Conservation (phyloP, 2,329 filamentous ascomycete genomes). For the Colletotrichum ledebouriae region DNA sequence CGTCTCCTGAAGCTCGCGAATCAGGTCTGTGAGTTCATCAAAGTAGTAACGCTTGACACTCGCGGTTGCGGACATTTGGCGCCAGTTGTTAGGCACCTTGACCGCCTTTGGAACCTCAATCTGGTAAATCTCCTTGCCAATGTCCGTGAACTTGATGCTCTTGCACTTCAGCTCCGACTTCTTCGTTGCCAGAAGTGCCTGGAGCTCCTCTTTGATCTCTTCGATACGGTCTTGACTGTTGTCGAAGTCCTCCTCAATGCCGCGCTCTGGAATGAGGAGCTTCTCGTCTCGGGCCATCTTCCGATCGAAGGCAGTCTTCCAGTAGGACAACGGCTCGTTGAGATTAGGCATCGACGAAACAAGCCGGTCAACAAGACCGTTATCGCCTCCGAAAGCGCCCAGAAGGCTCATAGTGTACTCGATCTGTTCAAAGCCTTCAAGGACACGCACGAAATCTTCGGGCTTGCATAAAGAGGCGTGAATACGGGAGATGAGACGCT, state of each 20-base stretch:
- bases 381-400: constrained; percentile 78
- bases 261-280: constrained; percentile 85
- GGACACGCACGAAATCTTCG: constrained; percentile 91
- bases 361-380: constrained; percentile 87
- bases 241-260: constrained; percentile 94
- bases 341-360: constrained; percentile 90
- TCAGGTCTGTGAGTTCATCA: constrained; percentile 82
- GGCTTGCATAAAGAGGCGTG: constrained; percentile 92
- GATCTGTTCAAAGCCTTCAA: constrained; percentile 98
- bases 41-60: constrained; percentile 96
- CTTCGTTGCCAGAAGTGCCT: constrained; percentile 77
- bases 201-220: constrained; percentile 79
- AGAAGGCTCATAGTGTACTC: constrained; percentile 92
- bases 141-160: constrained; percentile 81
- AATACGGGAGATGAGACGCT: constrained; percentile 92
- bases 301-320: constrained; percentile 93
- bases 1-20: constrained; percentile 90
- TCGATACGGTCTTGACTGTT: constrained; percentile 81
- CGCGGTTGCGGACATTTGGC: constrained; percentile 95
- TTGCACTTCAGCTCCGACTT: constrained; percentile 81
- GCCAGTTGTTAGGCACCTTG: constrained; percentile 90
- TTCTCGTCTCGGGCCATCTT: constrained; percentile 82
- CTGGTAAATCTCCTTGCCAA: constrained; percentile 98
- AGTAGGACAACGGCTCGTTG: constrained; percentile 79
- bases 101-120: constrained; percentile 87